Evolutionary conservation across 2,329 filamentous ascomycete genomes (phyloP), one percentile per base, ranked within the genome.

Genomic region (Botrytis fragariae): DNA sequence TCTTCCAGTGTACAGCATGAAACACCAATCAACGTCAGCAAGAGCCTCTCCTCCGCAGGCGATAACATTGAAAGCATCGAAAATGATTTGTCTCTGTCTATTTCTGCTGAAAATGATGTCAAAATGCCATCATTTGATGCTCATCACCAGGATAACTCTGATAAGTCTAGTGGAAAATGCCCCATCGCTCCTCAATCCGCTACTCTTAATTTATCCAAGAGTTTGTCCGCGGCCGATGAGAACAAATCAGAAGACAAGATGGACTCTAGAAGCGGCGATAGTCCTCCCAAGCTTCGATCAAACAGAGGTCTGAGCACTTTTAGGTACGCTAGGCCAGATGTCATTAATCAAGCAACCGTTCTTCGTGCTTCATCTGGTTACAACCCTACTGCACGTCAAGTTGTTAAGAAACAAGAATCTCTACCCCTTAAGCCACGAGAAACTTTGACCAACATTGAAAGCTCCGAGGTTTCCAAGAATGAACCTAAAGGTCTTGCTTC

Each of bases 271-370:
- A 32, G 32, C 9, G 63, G 51, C 22, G n/a, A n/a, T 20, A 18
- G 20, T 60, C 25, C 25, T 39, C 42, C 32, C 4, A n/a, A 12
- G 16, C 32, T 62, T 32, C 63, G 42, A 35, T 44, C 29, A 16
- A 69, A 69, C n/a, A n/a, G 51, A 60, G 71, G 32, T 48, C 51
- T 69, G 18, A 32, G 63, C 32, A 61, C 63, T 60, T 69, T 54
- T 9, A 72, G 29, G 18, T 61, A 61, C 14, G 42, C 71, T 25
- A 45, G 22, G 7, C 9, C 16, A 37, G 32, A 60, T 3, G 51
- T 48, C 7, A 35, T 69, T 8, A 69, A 42, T 32, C 71, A 72
- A 42, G 54, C 25, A 22, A 12, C 51, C 22, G 42, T 69, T 42
- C 35, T 72, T 29, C 71, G 62, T 61, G 63, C 63, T 35, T 39